Conservation (phyloP, 2,329 filamentous ascomycete genomes). For the Trichoderma breve region DNA sequence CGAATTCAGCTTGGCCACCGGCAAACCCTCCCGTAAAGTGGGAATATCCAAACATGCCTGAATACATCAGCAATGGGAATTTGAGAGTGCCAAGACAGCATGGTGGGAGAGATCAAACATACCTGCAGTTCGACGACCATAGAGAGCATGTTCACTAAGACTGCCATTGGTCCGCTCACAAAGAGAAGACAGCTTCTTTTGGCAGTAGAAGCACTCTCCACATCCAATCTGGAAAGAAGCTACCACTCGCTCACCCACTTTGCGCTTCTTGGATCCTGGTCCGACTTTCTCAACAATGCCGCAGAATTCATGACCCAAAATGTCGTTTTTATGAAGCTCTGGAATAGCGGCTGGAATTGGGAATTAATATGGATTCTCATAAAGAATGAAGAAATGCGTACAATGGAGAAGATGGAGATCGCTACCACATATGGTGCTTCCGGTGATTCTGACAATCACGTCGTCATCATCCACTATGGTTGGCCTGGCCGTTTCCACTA, state of each 20-base stretch:
- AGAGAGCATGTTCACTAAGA: neutral
- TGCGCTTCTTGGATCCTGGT: neutral
- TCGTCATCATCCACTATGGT: neutral
- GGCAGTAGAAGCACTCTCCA: neutral
- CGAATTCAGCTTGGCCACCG: neutral
- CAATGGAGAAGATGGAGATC: neutral
- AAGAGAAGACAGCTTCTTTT: neutral
- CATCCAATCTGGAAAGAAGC: neutral
- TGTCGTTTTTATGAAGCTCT: neutral
- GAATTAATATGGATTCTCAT: neutral
- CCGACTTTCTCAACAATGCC: neutral
- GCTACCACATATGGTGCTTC: neutral
- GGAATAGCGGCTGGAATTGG: neutral
- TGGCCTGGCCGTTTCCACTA: neutral
- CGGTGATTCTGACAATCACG: neutral
- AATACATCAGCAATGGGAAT: neutral
- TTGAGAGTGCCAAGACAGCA: neutral
- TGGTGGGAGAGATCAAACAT: neutral
- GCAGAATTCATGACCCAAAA: neutral
- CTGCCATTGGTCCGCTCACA: neutral
- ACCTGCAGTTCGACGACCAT: neutral
- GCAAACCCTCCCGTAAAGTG: neutral
- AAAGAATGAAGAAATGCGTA: neutral
- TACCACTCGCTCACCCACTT: neutral
- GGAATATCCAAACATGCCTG: neutral